These are phyloP conservation scores for Dalechampia spathulata DNA, from an alignment of 441 rosid species.

Conservation along the genomic window DNA sequence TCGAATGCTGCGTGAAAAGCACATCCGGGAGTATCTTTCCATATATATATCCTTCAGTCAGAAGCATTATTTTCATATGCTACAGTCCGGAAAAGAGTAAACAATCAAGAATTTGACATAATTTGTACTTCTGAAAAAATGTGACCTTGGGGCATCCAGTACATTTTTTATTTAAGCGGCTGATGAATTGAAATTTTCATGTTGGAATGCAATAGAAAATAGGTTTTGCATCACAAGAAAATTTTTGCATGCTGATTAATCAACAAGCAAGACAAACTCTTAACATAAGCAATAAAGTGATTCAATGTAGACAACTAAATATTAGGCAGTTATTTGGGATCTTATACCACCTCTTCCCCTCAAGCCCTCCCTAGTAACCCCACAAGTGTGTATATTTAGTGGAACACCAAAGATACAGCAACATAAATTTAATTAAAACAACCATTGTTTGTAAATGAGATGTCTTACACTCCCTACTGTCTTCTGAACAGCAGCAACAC, in stretches of 20 bases:
- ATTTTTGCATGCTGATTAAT: background rate
- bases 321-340: background rate
- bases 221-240: background rate
- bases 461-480: conserved; percentile 91
- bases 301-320: background rate
- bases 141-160: background rate
- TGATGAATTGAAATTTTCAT: background rate
- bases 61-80: too few relatives aligned
- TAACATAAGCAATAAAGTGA: background rate
- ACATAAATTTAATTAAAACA: background rate
- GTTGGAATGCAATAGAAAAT: background rate
- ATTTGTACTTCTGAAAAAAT: background rate
- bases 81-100: too few relatives aligned
- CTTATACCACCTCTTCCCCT: background rate
- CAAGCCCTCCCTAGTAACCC: background rate
- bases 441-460: background rate
- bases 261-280: background rate
- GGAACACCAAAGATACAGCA: background rate
- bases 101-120: too few relatives aligned
- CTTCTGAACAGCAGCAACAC: conserved; percentile 93
- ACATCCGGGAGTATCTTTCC: background rate
- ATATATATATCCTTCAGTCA: background rate
- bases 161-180: background rate
- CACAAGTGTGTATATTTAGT: background rate
- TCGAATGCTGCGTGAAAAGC: background rate